Base-by-base conservation (phyloP, 257 asterid species). In the Ilex aquifolium region DNA sequence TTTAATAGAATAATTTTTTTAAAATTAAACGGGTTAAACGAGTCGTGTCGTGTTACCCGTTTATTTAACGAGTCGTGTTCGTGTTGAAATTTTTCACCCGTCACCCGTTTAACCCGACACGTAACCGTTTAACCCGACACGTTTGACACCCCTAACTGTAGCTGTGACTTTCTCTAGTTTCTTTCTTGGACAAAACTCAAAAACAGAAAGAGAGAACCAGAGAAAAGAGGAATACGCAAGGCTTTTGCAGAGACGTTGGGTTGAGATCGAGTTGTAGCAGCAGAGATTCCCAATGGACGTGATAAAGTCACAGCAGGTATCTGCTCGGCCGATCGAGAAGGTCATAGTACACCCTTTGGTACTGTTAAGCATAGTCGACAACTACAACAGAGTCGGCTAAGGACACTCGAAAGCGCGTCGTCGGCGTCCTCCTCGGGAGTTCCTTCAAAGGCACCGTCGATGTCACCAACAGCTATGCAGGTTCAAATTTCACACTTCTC, bases 341-440 rank as follows among this genome's bases (percentile, higher is more conserved):
- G 98, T 92, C 17, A 87, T 92, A 29, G 98, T 92, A 30, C 98
- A 92, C 62, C 98, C 98, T 44, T 82, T 92, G 60, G 98, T 92
- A 71, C 76, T 92, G 53, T 81, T 92, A 32, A 92, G 97, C 83
- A 84, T 85, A 75, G 98, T 92, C 66, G 98, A 89, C 77, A 97
- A 92, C 78, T 92, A 85, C 84, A 92, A 92, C 15, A 78, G 98
- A 55, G 98, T 88, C 67, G 97, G 97, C 98, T 52, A 89, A 95
- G 30, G 96, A 91, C 62, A 80, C 95, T 32, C 82, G 80, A 83
- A 88, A 88, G 73, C 93, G 97, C 63, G 97, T 92, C 53, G 85
- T 92, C 15, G 96, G 95, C 31, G 90, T 92, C 77, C 79, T 89
- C 44, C 96, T 92, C 27, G 97, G 98, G 2, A 78, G 82, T 58